Base-by-base conservation (phyloP, 306 rosid genomes). In the Gastrolobium bilobum region DNA sequence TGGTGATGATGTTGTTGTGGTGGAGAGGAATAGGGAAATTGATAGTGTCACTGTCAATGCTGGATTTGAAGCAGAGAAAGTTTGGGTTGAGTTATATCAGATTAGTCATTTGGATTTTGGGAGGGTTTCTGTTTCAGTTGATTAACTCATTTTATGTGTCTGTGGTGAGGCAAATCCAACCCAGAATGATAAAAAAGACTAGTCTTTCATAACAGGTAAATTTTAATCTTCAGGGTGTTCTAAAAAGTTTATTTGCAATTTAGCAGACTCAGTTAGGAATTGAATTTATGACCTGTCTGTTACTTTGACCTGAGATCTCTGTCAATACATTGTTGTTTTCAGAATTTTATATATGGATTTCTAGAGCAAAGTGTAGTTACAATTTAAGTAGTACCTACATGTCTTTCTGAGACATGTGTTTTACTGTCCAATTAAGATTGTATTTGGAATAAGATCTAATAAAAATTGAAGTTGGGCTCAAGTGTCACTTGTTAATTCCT, bases 91-190 rank as follows among this genome's bases (percentile, higher is more conserved):
- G 53, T 82, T 91, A 47, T 85, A 85, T 47, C 91, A 95, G 72
- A 74, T 91, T 75, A 91, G 90, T 30, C 99, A 95, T 81, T 86
- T 95, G 84, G 98, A 87, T 47, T 93, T 91, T 85, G 98, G 98
- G 56, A 93, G 92, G 66, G 87, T 91, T 81, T 92, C 97, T 37
- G 79, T 40, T 46, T 70, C 71, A 20, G 56, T 46, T 26, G 67
- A 75, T 68, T 69, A 60, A 43, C 9, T 38, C n/a, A 59, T 33
- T 59, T 30, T 59, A 3, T 56, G 40, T 31, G n/a, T 9, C 14
- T 15, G n/a, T 10, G 50, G 2, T 5, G 11, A 63, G 10, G 5
- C 70, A 43, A 30, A 66, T 13, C 9, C 63, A 70, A 0, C 29
- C 33, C 3, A 51, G 8, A 43, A 69, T n/a, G 43, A 33, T 14